Evolutionary conservation across 2,329 filamentous ascomycete species (phyloP).

Genomic region (Trichoderma semiorbis): DNA sequence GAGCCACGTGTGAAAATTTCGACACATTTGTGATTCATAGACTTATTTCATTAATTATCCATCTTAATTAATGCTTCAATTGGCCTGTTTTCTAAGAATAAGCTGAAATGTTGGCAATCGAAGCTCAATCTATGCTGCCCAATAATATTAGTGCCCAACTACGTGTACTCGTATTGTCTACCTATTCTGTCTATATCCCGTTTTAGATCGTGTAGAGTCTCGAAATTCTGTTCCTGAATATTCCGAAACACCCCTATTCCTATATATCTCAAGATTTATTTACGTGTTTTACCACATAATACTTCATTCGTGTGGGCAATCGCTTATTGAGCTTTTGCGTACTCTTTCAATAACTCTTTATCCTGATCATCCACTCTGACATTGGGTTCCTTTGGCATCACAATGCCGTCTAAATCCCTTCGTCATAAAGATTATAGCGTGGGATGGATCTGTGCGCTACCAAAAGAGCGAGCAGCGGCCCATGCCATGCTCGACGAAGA

Average conservation of each 20-base stretch:
- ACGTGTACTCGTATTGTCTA: not conserved
- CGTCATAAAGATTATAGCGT: not conserved
- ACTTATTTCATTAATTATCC: no score
- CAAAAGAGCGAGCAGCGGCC: not conserved
- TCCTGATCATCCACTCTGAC: no score
- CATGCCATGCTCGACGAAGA: not conserved
- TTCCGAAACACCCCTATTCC: not conserved
- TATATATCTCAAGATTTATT: no score
- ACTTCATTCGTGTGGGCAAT: not conserved
- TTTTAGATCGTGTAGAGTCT: not conserved
- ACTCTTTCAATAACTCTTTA: no score
- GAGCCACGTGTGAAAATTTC: not conserved
- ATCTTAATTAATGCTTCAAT: not conserved
- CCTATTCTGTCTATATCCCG: not conserved
- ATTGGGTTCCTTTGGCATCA: not conserved
- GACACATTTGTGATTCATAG: no score
- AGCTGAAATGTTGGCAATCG: not conserved
- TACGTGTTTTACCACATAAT: no score
- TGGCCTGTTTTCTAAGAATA: not conserved
- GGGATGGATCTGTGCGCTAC: not conserved
- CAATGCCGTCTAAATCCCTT: not conserved
- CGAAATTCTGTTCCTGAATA: not conserved
- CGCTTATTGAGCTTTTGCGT: not conserved
- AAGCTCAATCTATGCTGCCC: not conserved
- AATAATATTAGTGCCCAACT: not conserved